These are phyloP conservation scores for Fusarium tjaetaba DNA, from an alignment of 2,329 filamentous ascomycete species.

Conservation along the genomic window DNA sequence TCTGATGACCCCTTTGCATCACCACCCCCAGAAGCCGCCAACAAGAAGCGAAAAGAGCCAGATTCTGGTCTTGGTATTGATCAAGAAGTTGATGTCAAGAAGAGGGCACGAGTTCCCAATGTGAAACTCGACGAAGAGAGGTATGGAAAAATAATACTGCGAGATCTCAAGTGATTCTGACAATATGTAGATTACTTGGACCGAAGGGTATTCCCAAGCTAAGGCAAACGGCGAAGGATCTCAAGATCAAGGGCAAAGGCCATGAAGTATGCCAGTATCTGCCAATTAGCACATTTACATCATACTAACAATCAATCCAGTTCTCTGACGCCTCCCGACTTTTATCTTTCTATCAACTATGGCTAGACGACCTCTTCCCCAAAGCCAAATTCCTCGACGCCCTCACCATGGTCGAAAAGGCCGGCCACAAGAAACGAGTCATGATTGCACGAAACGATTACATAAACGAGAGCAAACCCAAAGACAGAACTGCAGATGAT, in stretches of 20 bases:
- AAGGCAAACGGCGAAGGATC: slow-evolving; percentile 72
- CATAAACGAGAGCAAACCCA: slow-evolving; percentile 80
- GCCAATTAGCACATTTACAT: background rate
- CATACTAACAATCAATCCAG: slow-evolving; percentile 52
- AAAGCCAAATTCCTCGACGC: slow-evolving; percentile 94
- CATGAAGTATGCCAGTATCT: slow-evolving; percentile 74
- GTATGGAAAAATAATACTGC: slow-evolving; percentile 51
- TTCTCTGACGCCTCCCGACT: slow-evolving; percentile 86
- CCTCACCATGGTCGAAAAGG: slow-evolving; percentile 88
- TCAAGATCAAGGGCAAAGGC: slow-evolving; percentile 91
- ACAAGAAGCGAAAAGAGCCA: slow-evolving; percentile 60
- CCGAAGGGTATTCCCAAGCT: slow-evolving; percentile 85
- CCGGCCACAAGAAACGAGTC: slow-evolving; percentile 85
- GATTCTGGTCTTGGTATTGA: slow-evolving; percentile 78
- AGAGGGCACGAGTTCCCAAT: slow-evolving; percentile 74
- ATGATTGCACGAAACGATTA: slow-evolving; percentile 80
- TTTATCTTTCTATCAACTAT: slow-evolving; percentile 91
- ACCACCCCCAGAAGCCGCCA: slow-evolving; percentile 52
- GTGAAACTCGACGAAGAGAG: slow-evolving; percentile 88
- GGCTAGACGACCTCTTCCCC: slow-evolving; percentile 96
- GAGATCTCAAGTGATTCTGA: background rate
- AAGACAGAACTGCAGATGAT: slow-evolving; percentile 47
- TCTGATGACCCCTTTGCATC: slow-evolving; percentile 60
- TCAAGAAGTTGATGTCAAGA: slow-evolving; percentile 83
- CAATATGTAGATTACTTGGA: slow-evolving; percentile 74